These are phyloP conservation scores for Starmerella floris DNA, from an alignment of 805 yeast genomes.

Conservation along the genomic window DNA sequence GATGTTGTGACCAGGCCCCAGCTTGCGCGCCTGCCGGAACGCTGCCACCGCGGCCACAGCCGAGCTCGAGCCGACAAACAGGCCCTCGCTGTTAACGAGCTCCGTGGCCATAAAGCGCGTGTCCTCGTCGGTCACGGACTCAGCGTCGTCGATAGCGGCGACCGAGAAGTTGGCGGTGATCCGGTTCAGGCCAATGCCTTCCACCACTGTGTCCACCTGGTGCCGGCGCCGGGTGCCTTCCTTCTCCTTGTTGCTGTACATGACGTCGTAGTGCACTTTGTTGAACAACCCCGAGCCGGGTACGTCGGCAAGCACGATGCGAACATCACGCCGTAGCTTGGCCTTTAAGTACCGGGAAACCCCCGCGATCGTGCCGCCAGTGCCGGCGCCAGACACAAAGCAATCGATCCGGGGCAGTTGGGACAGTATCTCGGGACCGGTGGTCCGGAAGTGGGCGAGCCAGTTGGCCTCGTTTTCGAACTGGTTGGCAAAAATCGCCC, in stretches of 20 bases:
- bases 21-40: constrained; percentile 40
- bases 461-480: constrained; percentile 89
- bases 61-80: constrained; percentile 86
- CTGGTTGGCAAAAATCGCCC: constrained; percentile 85
- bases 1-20: constrained; percentile 48
- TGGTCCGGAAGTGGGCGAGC: constrained; percentile 64
- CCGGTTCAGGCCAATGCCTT: constrained; percentile 86
- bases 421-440: constrained; percentile 84
- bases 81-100: constrained; percentile 69
- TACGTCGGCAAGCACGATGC: constrained; percentile 75
- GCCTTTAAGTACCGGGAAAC: constrained; percentile 62
- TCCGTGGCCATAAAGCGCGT: constrained; percentile 82
- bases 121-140: constrained; percentile 65
- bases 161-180: constrained; percentile 65
- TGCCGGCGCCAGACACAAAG: constrained; percentile 86
- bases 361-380: constrained; percentile 96
- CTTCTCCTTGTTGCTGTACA: constrained; percentile 77
- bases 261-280: constrained; percentile 75
- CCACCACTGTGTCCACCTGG: constrained; percentile 89
- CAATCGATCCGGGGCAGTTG: constrained; percentile 58
- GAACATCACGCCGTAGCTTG: constrained; percentile 27
- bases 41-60: constrained; percentile 92
- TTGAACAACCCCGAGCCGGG: constrained; percentile 89
- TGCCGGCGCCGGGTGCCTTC: constrained; percentile 92
- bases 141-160: constrained; percentile 67